Evolutionary conservation across 352 stramenopile genomes (phyloP).

Genomic region (Phytophthora multivora): DNA sequence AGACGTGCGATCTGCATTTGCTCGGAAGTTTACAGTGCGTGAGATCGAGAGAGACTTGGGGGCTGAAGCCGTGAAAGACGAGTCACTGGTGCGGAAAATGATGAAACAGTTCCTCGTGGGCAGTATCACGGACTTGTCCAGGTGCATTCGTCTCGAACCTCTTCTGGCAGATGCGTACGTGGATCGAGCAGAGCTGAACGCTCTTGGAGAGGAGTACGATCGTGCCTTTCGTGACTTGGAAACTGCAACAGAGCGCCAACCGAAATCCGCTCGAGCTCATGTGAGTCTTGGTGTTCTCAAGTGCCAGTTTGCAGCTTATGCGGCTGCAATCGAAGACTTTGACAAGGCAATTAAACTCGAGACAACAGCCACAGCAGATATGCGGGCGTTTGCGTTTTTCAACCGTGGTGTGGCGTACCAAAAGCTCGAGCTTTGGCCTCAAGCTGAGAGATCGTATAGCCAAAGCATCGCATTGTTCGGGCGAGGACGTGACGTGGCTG

Average conservation of each 20-base stretch:
- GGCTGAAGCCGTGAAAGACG: constrained; percentile 53
- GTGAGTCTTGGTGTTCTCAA: constrained; percentile 79
- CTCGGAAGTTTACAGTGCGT: constrained; percentile 39
- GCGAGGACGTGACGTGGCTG: constrained; percentile 47
- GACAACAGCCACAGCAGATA: constrained; percentile 28
- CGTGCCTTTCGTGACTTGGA: constrained; percentile 67
- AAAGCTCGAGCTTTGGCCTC: constrained; percentile 63
- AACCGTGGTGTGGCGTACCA: constrained; percentile 80
- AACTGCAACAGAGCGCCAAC: constrained; percentile 54
- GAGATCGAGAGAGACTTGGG: constrained; percentile 57
- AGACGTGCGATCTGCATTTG: constrained; percentile 41
- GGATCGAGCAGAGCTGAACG: constrained; percentile 71
- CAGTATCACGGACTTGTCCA: constrained; percentile 65
- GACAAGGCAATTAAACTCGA: constrained; percentile 65
- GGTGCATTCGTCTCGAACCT: constrained; percentile 64
- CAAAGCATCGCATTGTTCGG: constrained; percentile 50
- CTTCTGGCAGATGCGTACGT: constrained; percentile 63
- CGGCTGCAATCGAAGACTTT: constrained; percentile 70
- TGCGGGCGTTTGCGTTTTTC: constrained; percentile 42
- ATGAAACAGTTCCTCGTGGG: constrained; percentile 59
- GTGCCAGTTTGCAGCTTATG: constrained; percentile 70
- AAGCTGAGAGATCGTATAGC: constrained; percentile 70
- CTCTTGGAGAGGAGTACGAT: constrained; percentile 63
- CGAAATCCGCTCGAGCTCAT: constrained; percentile 52
- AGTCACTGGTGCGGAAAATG: constrained; percentile 46